Evolutionary conservation across 2,329 filamentous ascomycete genomes (phyloP).

Genomic region (Ascochyta viciae-villosae): DNA sequence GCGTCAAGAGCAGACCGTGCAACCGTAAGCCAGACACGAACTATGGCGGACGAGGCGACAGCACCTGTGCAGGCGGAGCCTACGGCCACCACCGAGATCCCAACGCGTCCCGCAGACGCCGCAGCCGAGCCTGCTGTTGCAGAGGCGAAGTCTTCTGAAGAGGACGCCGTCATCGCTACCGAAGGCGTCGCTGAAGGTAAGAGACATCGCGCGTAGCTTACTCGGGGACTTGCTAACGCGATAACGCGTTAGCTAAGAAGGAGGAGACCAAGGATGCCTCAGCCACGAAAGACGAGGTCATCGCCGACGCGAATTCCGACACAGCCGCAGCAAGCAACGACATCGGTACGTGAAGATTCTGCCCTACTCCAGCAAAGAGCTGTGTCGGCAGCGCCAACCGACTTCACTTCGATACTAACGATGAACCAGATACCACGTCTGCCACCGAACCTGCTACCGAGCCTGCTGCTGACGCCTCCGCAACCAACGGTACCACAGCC

Average conservation of each 20-base stretch:
- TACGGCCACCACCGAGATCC: constrained; percentile 36
- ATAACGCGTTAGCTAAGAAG: constrained; percentile 26
- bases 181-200: constrained; percentile 42
- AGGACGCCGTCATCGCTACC: constrained; percentile 37
- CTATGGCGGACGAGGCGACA: constrained; percentile 49
- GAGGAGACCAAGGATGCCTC: constrained; percentile 29
- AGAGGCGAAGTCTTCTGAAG: constrained; percentile 38
- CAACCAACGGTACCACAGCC: constrained; percentile 55
- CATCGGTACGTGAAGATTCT: constrained; percentile 31
- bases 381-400: neutral
- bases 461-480: constrained; percentile 40
- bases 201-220: constrained; percentile 10
- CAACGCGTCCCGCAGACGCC: constrained; percentile 41
- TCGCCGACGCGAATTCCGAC: constrained; percentile 37
- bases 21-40: constrained; percentile 39
- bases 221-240: constrained; percentile 27
- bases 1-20: constrained; percentile 46
- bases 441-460: constrained; percentile 44
- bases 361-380: neutral
- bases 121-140: constrained; percentile 36
- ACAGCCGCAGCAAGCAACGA: constrained; percentile 27
- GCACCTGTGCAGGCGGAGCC: constrained; percentile 36
- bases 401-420: constrained; percentile 21
- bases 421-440: constrained; percentile 42
- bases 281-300: constrained; percentile 28